phyloP scores from a whole-genome alignment of 1,139 yeast genomes.

The Trichomonascaceae sp. region DNA sequence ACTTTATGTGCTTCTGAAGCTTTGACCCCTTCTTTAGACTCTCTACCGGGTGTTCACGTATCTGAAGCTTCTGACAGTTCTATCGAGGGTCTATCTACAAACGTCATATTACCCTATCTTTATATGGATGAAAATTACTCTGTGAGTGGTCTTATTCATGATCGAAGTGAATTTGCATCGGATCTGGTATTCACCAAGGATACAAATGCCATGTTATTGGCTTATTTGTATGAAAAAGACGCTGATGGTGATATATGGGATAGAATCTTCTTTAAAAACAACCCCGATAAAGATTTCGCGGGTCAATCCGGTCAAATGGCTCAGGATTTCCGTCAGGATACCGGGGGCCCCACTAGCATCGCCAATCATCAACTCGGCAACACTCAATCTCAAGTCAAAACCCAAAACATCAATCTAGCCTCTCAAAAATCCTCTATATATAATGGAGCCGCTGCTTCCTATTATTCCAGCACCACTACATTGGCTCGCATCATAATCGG shows the following conservation, averaged over 20 bases:
- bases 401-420: neutral
- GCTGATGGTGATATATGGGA: slow-evolving; percentile 3
- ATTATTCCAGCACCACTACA: neutral
- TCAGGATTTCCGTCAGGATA: neutral
- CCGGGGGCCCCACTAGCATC: neutral
- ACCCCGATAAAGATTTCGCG: neutral
- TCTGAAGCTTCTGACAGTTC: neutral
- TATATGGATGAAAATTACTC: slow-evolving; percentile 4
- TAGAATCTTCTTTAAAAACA: neutral
- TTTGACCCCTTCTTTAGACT: neutral
- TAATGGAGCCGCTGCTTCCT: neutral
- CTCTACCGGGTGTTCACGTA: neutral
- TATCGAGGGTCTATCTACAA: neutral
- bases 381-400: neutral
- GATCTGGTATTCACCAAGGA: neutral
- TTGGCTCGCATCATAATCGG: slow-evolving; percentile 1
- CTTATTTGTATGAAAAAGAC: slow-evolving; percentile 4
- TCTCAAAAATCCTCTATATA: neutral
- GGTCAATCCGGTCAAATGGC: neutral
- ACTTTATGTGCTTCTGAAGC: neutral
- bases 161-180: neutral
- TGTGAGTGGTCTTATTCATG: neutral
- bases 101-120: slow-evolving; percentile 2
- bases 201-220: neutral
- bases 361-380: neutral